A percentile compares a stretch with the other conserved stretches of the same genome.
Evolutionary conservation across 257 asterid species (phyloP).

Genomic region (Ligustrum vulgare): DNA sequence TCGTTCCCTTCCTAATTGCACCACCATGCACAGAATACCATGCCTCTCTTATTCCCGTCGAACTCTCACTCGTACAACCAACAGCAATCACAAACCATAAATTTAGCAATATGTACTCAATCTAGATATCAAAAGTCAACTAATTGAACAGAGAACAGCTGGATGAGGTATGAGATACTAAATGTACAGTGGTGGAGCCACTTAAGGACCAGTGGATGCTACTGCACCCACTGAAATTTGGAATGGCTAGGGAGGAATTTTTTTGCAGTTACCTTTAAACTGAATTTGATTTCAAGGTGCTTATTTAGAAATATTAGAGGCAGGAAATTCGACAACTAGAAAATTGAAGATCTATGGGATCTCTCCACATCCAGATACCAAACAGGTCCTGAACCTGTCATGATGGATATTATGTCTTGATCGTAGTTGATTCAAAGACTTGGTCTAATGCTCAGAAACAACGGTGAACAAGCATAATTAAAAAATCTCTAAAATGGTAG

Average conservation of each 20-base stretch:
- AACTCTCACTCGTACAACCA: neutral
- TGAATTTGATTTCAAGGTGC: constrained; percentile 18
- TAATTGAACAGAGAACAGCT: neutral
- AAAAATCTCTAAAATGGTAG: constrained; percentile 35
- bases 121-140: neutral
- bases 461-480: constrained; percentile 37
- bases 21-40: neutral
- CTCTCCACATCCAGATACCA: constrained; percentile 68
- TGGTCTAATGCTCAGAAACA: constrained; percentile 49
- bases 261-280: neutral
- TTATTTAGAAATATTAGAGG: constrained; percentile 65
- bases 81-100: neutral
- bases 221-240: neutral
- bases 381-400: constrained; percentile 66
- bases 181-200: neutral
- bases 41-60: neutral
- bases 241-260: neutral
- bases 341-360: constrained; percentile 62
- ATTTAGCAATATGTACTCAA: neutral
- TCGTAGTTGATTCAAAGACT: constrained; percentile 56
- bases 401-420: constrained; percentile 50
- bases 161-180: neutral
- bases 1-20: neutral
- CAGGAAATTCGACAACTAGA: constrained; percentile 31
- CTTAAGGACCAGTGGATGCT: neutral